Evolutionary conservation across 352 stramenopile genomes (phyloP), one percentile per base, ranked within the genome.

Genomic region (Globisporangium uncinulatum): DNA sequence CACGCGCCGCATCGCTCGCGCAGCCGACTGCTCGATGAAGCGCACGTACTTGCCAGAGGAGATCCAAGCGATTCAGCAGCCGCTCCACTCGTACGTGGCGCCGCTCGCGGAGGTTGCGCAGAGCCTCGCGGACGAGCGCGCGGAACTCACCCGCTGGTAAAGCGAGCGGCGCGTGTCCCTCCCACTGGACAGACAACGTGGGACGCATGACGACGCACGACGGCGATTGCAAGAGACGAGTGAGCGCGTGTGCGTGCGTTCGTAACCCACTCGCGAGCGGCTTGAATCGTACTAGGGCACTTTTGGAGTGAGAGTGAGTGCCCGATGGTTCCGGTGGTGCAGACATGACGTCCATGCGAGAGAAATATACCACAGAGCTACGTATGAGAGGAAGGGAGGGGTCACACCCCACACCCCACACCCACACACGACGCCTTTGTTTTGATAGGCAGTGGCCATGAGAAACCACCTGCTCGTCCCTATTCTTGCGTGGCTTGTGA

Each of bases 131-230:
- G 70, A 77, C 9, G 86, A 95, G 71, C 83, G 86, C 44, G 80
- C 66, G 21, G 76, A 88, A 55, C 78, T 95, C 54, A 92, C 85
- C 54, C 79, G 83, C 39, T 94, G 84, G 82, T 94, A 91, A 86
- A 64, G 51, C 55, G 14, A 49, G 36, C 54, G 31, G 7, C 39
- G 46, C 37, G 10, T 19, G 39, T 29, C 24, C 24, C 24, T 29
- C 24, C 24, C 24, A 29, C 24, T 8, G 7, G 29, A 44, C 29
- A 39, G 31, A 43, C 19, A 43, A 54, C 8, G 51, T 19, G 34
- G 61, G 62, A 58, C 41, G 69, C 24, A 4, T 31, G 19, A 48
- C 44, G 39, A 41, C 1, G 8, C 24, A 32, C 44, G 19, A 15
- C 17, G 29, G 51, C 29, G 24, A 29, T 29, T 29, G 24, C 24